These are phyloP conservation scores for Arthrobotrys sinensis DNA, from an alignment of 2,329 filamentous ascomycete genomes.

Conservation along the genomic window DNA sequence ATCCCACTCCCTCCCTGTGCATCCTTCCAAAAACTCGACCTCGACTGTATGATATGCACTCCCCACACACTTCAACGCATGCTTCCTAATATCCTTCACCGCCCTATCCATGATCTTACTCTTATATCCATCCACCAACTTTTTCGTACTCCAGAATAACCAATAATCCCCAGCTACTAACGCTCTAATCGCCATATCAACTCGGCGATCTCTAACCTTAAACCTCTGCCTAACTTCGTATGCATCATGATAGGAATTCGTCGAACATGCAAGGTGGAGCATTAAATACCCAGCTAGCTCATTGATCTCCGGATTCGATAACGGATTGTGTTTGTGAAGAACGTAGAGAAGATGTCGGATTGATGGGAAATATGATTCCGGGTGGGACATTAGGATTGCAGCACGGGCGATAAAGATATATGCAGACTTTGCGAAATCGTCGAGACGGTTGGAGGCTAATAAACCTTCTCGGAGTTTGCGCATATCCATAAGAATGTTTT, in stretches of 20 bases:
- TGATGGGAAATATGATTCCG: conserved; percentile 90
- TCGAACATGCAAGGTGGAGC: conserved; percentile 89
- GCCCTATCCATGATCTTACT: conserved; percentile 85
- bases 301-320: conserved; percentile 80
- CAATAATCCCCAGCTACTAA: conserved; percentile 87
- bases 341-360: conserved; percentile 82
- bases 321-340: conserved; percentile 78
- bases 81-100: conserved; percentile 79
- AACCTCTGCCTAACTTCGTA: conserved; percentile 77
- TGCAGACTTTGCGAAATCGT: conserved; percentile 86
- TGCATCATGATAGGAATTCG: conserved; percentile 81
- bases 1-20: conserved; percentile 80
- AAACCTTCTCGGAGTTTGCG: conserved; percentile 94
- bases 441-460: conserved; percentile 80
- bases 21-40: conserved; percentile 77
- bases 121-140: conserved; percentile 83
- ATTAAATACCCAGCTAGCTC: conserved; percentile 87
- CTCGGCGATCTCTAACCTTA: conserved; percentile 76
- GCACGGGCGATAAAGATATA: conserved; percentile 93
- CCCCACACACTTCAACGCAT: conserved; percentile 89
- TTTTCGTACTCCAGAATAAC: conserved; percentile 79
- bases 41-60: conserved; percentile 84
- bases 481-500: conserved; percentile 80
- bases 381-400: conserved; percentile 83
- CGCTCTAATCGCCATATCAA: conserved; percentile 79